Evolutionary conservation across 257 asterid genomes (phyloP).

Genomic region (Solanum chiquidenum): DNA sequence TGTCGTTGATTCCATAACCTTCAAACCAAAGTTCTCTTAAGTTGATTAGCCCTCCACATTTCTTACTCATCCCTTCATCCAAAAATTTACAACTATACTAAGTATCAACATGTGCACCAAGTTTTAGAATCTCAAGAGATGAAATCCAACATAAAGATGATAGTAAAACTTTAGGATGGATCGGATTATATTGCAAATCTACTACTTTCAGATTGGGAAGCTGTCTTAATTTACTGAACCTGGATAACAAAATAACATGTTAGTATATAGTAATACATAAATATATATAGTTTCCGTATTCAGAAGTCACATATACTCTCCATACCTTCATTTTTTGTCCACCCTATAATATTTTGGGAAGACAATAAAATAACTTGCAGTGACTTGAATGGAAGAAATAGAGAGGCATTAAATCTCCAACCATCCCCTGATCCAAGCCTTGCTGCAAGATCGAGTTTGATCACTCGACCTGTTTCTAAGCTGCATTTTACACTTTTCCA

Average conservation of each 20-base stretch:
- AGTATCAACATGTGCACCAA: neutral
- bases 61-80: neutral
- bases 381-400: no score
- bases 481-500: neutral
- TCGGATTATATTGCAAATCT: no score
- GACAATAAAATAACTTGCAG: neutral
- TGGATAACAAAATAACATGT: no score
- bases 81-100: neutral
- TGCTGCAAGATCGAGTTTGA: accelerated
- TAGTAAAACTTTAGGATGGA: no score
- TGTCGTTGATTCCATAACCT: neutral
- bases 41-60: neutral
- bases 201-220: no score
- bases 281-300: no score
- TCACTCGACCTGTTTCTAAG: neutral
- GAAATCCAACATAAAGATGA: no score
- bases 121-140: neutral
- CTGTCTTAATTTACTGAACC: no score
- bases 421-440: no score
- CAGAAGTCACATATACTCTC: no score
- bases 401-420: no score
- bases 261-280: no score
- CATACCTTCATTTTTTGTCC: neutral
- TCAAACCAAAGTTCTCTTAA: neutral
- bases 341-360: neutral